Base-by-base conservation (phyloP, 495 filamentous ascomycete species). In the Penicillium soppii region DNA sequence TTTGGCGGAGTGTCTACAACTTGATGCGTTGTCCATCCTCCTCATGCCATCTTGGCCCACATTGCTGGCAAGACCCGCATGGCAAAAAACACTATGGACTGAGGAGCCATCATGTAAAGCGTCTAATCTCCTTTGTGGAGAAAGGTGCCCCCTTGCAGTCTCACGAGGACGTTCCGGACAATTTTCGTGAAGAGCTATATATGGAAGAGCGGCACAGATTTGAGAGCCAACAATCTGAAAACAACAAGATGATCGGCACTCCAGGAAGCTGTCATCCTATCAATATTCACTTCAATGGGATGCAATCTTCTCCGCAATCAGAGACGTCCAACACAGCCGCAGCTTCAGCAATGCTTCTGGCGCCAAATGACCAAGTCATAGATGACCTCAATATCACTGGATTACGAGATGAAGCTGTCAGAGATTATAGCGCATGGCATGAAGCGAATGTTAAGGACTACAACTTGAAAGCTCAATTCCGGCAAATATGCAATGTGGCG, bases 161-260 rank as follows among this genome's bases (percentile, higher is more conserved):
- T 3, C 52, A 70, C 39, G 57, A 60, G 32, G 59, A 69, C 54
- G 45, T 71, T 32, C 61, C 59, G 21, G 52, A 54, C 48, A 20
- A 15, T 8, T 37, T 54, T 16, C 17, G 27, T 7, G 52, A 54
- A 22, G 52, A 66, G 38, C 46, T 73, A 30, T 67, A 62, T 48
- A 53, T 51, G 17, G 54, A 70, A 56, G 57, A 70, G 39, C 47
- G 64, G 50, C 43, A 66, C 30, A 50, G 49, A 54, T 47, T 39
- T 6, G 52, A 62, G 37, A 52, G 41, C 29, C 40, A 43, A n/a
- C n/a, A n/a, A n/a, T n/a, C n/a, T n/a, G n/a, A 38, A 50, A 53
- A 20, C 38, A 37, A n/a, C 48, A 54, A 44, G 36, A 23, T 30
- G 40, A 32, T 27, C 25, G 9, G 4, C 25, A 5, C 25, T 5